Evolutionary conservation across 2,329 filamentous ascomycete species (phyloP), one percentile per base, ranked within the genome.

Genomic region (Fusarium sp.): DNA sequence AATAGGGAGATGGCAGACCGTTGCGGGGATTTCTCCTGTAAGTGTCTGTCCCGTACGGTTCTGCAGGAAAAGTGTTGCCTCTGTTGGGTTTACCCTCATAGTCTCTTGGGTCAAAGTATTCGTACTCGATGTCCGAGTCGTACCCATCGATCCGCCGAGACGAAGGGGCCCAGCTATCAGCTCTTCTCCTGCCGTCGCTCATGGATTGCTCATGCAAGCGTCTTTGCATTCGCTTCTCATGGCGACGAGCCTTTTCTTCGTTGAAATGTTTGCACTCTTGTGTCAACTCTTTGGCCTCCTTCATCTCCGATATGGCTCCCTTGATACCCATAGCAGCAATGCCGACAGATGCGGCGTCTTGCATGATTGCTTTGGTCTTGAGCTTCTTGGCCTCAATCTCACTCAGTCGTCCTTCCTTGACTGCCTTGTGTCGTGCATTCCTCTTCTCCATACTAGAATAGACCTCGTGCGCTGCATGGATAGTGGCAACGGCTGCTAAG

Each of bases 391-490:
- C 86, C 68, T 87, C 83, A 48, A 78, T 76, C 7, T 79, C 76
- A 60, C 82, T 84, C 22, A 88, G 76, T n/a, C 80, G 79, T 28
- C 86, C 86, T 69, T 87, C 81, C 44, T 78, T 80, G 53, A 88
- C 84, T 41, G 86, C 86, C 72, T 81, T 84, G 59, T 85, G 82
- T 60, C 86, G 81, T 64, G 79, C 78, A 40, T 83, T 81, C 60
- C 85, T 82, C 78, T 86, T 86, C 75, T 86, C 84, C 83, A 87
- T 82, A 76, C 84, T 87, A 72, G 83, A 79, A 74, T 87, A 88
- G 72, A 88, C 83, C 68, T 80, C 85, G 73, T 88, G 83, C 70
- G 84, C 85, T 68, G 86, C 86, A 76, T 88, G 86, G 71, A 89
- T 87, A 70, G 85, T 88, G 74, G 86, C 86, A 65, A 87, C 84